phyloP scores from a whole-genome alignment of 805 yeast genomes.

The Ogataea wickerhamii region DNA sequence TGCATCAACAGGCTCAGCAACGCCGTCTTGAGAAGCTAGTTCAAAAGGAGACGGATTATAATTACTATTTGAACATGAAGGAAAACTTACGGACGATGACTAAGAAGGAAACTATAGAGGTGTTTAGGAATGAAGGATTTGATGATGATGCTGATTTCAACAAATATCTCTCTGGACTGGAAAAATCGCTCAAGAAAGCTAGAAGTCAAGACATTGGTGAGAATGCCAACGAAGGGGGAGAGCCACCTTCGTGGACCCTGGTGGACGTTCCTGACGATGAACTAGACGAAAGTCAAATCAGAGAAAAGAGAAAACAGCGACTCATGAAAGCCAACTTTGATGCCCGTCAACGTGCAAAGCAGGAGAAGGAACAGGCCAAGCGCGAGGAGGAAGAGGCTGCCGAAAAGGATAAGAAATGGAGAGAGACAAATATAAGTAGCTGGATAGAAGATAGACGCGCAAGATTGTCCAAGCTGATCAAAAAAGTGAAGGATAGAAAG shows the following conservation, averaged over 20 bases:
- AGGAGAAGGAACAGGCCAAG: slow-evolving; percentile 67
- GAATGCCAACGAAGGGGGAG: slow-evolving; percentile 35
- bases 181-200: slow-evolving; percentile 65
- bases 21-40: slow-evolving; percentile 74
- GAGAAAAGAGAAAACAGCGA: slow-evolving; percentile 82
- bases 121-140: slow-evolving; percentile 70
- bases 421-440: slow-evolving; percentile 64
- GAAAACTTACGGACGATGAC: slow-evolving; percentile 47
- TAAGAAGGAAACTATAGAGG: slow-evolving; percentile 50
- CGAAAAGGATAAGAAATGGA: slow-evolving; percentile 69
- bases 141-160: slow-evolving; percentile 69
- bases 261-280: slow-evolving; percentile 83
- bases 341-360: slow-evolving; percentile 78
- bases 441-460: slow-evolving; percentile 77
- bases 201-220: slow-evolving; percentile 63
- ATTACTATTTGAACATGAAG: slow-evolving; percentile 60
- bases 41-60: slow-evolving; percentile 77
- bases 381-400: slow-evolving; percentile 57
- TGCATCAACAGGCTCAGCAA: slow-evolving; percentile 91
- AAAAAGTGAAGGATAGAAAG: slow-evolving; percentile 59
- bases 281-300: slow-evolving; percentile 71
- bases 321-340: slow-evolving; percentile 83
- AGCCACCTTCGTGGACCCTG: slow-evolving; percentile 63
- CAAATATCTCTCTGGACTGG: slow-evolving; percentile 61
- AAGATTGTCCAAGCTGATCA: slow-evolving; percentile 56